Evolutionary conservation across 352 stramenopile species (phyloP), one percentile per base, ranked within the genome.

Genomic region (Pythium monospermum): DNA sequence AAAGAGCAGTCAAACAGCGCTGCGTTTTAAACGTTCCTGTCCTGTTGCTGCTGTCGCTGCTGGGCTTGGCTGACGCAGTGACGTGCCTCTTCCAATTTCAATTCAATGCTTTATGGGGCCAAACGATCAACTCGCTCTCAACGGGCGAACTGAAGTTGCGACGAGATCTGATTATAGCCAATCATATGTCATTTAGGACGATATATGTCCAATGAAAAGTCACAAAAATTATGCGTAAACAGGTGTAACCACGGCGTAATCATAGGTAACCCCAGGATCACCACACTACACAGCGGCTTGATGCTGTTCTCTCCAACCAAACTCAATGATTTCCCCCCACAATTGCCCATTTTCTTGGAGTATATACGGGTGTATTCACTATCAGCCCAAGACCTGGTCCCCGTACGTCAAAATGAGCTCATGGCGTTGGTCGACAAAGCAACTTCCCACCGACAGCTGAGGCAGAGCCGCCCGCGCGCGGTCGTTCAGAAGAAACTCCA

Each of bases 361-460:
- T 8, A 25, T 6, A 31, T 6, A 10, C 22, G 32, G 18, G 25
- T 35, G 8, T 26, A 38, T 4, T 15, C 7, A 15, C 47, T 32
- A 49, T 33, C 36, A 59, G 40, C 75, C 74, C 12, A 91, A 66
- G 40, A 89, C 70, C 35, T 68, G 59, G 52, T 85, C 65, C 23
- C 76, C 78, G 59, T 91, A 89, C 1, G 74, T 88, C 41, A 91
- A 56, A 25, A 89, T 74, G 25, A 91, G 74, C 33, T 69, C 62
- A 49, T 87, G 77, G 47, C 83, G 44, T 33, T 79, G 68, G 44
- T 79, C 55, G 18, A 85, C 54, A 47, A 90, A 92, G n/a, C 76
- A 63, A 41, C 76, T 71, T 37, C 65, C 81, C 19, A 83, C 64
- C 0, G 70, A 76, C 45, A 92, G 70, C 43, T 82, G 80, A 4